A percentile compares a stretch with the other conserved stretches of the same genome.
These are phyloP conservation scores for Aspergillus fumigatus DNA, from an alignment of 2,329 filamentous ascomycete genomes.

Conservation along the genomic window DNA sequence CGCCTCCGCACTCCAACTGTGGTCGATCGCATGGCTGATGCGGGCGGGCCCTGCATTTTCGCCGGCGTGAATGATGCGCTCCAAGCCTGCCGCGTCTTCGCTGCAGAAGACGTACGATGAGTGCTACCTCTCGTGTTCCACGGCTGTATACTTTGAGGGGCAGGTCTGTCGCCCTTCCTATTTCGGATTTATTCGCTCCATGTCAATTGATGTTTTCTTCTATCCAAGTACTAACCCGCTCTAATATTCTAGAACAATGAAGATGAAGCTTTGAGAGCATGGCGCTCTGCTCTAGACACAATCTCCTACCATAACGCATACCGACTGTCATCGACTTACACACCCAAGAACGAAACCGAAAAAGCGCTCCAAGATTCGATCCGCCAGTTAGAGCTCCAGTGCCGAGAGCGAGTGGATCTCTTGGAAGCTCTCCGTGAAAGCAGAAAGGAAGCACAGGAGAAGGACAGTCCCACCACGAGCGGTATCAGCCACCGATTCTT, in stretches of 20 bases:
- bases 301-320: conserved; percentile 83
- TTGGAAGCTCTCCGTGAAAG: conserved; percentile 73
- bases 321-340: conserved; percentile 64
- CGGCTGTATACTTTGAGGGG: conserved; percentile 91
- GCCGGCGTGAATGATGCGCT: conserved; percentile 44
- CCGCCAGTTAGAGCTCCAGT: conserved; percentile 79
- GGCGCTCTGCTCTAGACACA: conserved; percentile 81
- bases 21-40: conserved; percentile 19
- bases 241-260: conserved; percentile 70
- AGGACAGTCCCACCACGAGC: conserved; percentile 23
- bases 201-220: background rate
- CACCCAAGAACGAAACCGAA: conserved; percentile 75
- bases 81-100: conserved; percentile 58
- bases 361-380: conserved; percentile 76
- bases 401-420: conserved; percentile 86
- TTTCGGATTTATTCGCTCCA: background rate
- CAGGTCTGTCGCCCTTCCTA: conserved; percentile 55
- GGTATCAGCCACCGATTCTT: conserved; percentile 17
- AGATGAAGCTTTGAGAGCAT: conserved; percentile 81
- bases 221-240: background rate
- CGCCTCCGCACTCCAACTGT: background rate
- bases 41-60: conserved; percentile 20
- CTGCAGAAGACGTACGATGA: conserved; percentile 98
- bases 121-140: conserved; percentile 90
- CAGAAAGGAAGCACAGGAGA: conserved; percentile 49